phyloP scores from a whole-genome alignment of 177 flowering plant species.

The Telopea speciosissima region DNA sequence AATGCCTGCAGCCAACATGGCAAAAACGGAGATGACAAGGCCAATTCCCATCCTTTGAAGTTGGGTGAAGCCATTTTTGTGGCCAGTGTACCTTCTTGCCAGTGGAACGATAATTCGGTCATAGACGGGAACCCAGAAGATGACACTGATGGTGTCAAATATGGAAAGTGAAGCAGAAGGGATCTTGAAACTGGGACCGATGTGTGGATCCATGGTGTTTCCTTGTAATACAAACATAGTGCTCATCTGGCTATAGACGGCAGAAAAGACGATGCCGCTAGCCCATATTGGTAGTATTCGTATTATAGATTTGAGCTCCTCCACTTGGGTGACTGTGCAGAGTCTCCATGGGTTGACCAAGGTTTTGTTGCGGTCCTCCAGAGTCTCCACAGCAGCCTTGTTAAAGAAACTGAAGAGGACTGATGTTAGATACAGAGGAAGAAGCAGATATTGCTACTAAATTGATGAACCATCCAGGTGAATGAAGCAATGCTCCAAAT shows the following conservation, averaged over 20 bases:
- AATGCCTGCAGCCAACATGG: slow-evolving; percentile 50
- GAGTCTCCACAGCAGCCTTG: slow-evolving; percentile 58
- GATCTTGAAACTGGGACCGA: slow-evolving; percentile 46
- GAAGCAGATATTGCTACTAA: no score
- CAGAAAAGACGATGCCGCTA: slow-evolving; percentile 59
- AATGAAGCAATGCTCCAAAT: neutral
- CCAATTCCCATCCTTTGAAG: slow-evolving; percentile 76
- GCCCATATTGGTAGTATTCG: slow-evolving; percentile 75
- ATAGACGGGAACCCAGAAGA: slow-evolving; percentile 64
- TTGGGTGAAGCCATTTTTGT: slow-evolving; percentile 53
- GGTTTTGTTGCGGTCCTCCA: slow-evolving; percentile 34
- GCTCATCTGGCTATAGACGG: slow-evolving; percentile 68
- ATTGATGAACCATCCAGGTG: no score
- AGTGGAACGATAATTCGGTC: slow-evolving; percentile 59
- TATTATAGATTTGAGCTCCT: slow-evolving; percentile 63
- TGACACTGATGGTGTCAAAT: slow-evolving; percentile 66
- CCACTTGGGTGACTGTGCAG: slow-evolving; percentile 80
- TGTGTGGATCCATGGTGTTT: slow-evolving; percentile 34
- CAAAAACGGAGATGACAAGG: slow-evolving; percentile 54
- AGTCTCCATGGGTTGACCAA: slow-evolving; percentile 50
- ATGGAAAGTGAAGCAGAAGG: slow-evolving; percentile 62
- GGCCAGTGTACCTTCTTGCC: slow-evolving; percentile 50
- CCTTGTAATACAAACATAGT: slow-evolving; percentile 66
- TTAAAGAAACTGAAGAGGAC: slow-evolving; percentile 55
- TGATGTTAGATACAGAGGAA: neutral